Evolutionary conservation across 169 alveolate genomes (phyloP).

Genomic region (Eimeria sp.): DNA sequence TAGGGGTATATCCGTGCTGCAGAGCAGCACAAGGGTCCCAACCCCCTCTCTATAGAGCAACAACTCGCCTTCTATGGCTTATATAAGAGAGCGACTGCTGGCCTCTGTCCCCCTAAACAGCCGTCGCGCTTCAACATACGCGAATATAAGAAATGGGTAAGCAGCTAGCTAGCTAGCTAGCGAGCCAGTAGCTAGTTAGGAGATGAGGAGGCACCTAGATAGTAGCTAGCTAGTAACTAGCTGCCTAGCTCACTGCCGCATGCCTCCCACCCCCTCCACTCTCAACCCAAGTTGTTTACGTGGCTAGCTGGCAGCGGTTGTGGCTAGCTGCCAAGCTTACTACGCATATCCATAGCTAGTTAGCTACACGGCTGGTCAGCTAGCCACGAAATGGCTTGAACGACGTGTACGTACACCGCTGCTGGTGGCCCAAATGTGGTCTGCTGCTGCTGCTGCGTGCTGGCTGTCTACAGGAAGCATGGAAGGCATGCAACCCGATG

Average conservation of each 20-base stretch:
- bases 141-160: constrained; percentile 42
- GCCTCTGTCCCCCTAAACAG: constrained; percentile 11
- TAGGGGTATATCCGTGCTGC: background rate
- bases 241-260: background rate
- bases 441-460: background rate
- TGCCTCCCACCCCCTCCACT: background rate
- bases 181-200: background rate
- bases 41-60: background rate
- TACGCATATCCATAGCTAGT: background rate
- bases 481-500: constrained; percentile 39
- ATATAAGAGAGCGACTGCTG: constrained; percentile 14
- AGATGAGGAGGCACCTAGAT: background rate
- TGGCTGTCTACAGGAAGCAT: constrained; percentile 35
- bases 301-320: background rate
- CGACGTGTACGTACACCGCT: background rate
- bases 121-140: constrained; percentile 31
- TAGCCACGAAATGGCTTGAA: background rate
- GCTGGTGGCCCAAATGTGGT: too few species aligned
- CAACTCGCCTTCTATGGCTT: constrained; percentile 27
- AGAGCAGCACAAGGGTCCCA: background rate
- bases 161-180: background rate
- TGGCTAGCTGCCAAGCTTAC: background rate
- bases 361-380: background rate
- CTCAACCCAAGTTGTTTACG: background rate
- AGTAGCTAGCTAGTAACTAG: background rate